Percentiles rank a stretch among this genome's conserved stretches.
These are phyloP conservation scores for Acephala macrosclerotiorum DNA, from an alignment of 2,329 filamentous ascomycete genomes.

Conservation along the genomic window DNA sequence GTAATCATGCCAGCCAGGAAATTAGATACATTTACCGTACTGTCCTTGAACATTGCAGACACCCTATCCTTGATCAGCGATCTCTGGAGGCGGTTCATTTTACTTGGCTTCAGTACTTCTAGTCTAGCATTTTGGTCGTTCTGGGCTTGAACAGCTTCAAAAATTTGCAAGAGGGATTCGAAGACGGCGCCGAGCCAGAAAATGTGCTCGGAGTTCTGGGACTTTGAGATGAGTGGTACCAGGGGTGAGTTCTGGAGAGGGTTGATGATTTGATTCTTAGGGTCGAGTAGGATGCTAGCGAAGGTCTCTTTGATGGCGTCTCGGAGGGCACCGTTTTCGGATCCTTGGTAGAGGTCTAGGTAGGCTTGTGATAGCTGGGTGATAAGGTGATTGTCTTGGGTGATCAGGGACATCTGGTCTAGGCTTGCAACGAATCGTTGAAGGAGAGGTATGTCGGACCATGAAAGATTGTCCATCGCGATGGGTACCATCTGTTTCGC, in stretches of 20 bases:
- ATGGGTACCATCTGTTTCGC: conserved; percentile 29
- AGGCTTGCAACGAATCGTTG: conserved; percentile 35
- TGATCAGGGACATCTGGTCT: not conserved
- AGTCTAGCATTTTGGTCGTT: conserved; percentile 50
- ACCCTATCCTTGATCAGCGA: conserved; percentile 63
- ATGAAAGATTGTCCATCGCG: conserved; percentile 44
- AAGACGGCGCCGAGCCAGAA: conserved; percentile 61
- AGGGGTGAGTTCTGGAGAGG: conserved; percentile 64
- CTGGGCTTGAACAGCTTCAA: conserved; percentile 51
- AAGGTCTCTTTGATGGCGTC: conserved; percentile 36
- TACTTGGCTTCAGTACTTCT: conserved; percentile 56
- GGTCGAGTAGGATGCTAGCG: conserved; percentile 44
- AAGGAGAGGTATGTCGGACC: conserved; percentile 41
- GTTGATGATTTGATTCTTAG: conserved; percentile 58
- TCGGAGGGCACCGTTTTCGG: conserved; percentile 36
- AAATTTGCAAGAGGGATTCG: conserved; percentile 57
- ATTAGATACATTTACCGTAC: conserved; percentile 60
- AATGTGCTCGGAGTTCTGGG: conserved; percentile 43
- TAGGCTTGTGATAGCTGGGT: conserved; percentile 30
- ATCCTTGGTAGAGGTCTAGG: conserved; percentile 36
- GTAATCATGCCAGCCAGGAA: conserved; percentile 58
- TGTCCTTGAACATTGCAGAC: conserved; percentile 65
- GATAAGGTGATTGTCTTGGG: not conserved
- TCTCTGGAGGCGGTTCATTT: conserved; percentile 66
- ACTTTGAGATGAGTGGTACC: conserved; percentile 53